Percentiles rank a stretch among this genome's conserved stretches.
Evolutionary conservation across 768 basidiomycete genomes (phyloP).

Genomic region (Austroboletus eburneus): DNA sequence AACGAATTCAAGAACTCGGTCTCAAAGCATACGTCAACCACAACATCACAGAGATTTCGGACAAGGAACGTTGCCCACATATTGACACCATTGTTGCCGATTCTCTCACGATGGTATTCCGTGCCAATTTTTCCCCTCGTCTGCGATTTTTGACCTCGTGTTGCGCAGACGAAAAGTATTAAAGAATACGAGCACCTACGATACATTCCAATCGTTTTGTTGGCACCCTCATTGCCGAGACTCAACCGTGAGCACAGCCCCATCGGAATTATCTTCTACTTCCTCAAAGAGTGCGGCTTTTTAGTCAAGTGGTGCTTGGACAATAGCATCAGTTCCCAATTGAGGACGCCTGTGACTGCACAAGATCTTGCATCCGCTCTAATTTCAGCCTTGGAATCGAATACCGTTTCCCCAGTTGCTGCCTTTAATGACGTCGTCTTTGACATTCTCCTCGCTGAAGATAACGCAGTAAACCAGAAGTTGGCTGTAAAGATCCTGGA

Average conservation of each 20-base stretch:
- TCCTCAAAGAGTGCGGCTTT: conserved; percentile 9
- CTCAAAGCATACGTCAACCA: conserved; percentile 74
- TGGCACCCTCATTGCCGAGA: conserved; percentile 73
- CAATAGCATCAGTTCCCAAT: conserved; percentile 92
- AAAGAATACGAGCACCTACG: conserved; percentile 92
- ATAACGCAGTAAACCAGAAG: conserved; percentile 95
- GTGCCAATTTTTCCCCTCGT: background rate
- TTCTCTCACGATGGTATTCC: conserved; percentile 74
- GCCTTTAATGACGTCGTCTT: conserved; percentile 83
- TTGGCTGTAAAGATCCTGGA: conserved; percentile 95
- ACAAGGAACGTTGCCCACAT: conserved; percentile 78
- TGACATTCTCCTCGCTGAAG: conserved; percentile 94
- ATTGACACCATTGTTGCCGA: conserved; percentile 97
- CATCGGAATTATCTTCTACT: background rate
- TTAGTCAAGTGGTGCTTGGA: conserved; percentile 95
- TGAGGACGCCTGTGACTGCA: conserved; percentile 83
- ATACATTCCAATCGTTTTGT: conserved; percentile 92
- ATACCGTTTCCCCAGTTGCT: conserved; percentile 85
- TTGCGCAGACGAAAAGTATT: conserved; percentile 73
- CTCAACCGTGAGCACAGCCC: conserved; percentile 57
- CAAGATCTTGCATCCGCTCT: conserved; percentile 91
- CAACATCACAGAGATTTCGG: conserved; percentile 74
- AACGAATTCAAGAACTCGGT: conserved; percentile 73
- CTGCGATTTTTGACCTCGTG: conserved; percentile 17
- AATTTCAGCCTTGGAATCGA: conserved; percentile 90